Base-by-base conservation (phyloP, 2,329 filamentous ascomycete genomes). In the Ciborinia camelliae region DNA sequence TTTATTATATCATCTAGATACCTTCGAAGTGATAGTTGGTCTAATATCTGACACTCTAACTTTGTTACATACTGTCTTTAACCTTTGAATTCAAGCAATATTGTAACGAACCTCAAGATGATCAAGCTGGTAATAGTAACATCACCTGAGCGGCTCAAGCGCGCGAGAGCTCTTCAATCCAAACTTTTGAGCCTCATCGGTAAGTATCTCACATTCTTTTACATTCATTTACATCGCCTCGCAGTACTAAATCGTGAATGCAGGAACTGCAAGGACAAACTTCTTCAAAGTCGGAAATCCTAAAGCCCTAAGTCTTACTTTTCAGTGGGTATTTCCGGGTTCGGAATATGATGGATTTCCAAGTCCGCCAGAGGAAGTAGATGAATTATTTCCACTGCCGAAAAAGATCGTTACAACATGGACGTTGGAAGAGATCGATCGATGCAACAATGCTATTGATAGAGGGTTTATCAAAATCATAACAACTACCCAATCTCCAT, bases 341-440 rank as follows among this genome's bases (percentile, higher is more conserved):
- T 18, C 32, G 7, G 32, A 39, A 54, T 54, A 54, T 26, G 12
- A 39, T 26, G 35, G 51, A 9, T 54, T 54, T 54, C 35, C 51
- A 14, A 39, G n/a, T 39, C n/a, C 26, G n/a, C 14, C 51, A 37
- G 51, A 54, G 12, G 32, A 54, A 39, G 2, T 39, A 20, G 26
- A 39, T 15, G n/a, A 37, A 43, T 26, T 57, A 2, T 28, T 9
- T 57, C 54, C 39, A 30, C 37, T 57, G 6, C 54, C 54, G 20
- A 23, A n/a, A 45, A 57, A 57, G 10, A 57, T 57, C n/a, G 39
- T 28, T 12, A n/a, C n/a, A 20, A 57, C 10, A 30, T 57, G 54
- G 39, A 20, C 23, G 15, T 30, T 57, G 23, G 26, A 57, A 4
- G 39, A 57, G n/a, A 57, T 57, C 12, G 4, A 30, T 45, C 8